phyloP scores from a whole-genome alignment of 1,284 basidiomycete genomes.

The Mycosarcoma mackinlayi region DNA sequence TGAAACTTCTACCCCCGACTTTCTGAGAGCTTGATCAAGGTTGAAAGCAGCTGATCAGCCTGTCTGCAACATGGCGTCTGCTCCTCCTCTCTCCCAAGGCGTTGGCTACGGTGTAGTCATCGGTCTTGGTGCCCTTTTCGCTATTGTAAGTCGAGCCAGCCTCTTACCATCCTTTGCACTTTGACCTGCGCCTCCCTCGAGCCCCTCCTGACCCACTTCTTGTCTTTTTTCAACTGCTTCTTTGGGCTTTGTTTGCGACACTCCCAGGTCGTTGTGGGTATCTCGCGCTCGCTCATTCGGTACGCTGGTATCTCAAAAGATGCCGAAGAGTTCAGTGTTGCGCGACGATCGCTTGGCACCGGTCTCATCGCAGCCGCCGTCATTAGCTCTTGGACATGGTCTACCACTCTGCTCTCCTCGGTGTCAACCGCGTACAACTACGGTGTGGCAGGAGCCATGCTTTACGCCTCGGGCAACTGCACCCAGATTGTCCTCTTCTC shows the following conservation, averaged over 20 bases:
- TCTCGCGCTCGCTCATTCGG: slow-evolving; percentile 48
- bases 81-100: slow-evolving; percentile 60
- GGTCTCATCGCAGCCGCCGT: slow-evolving; percentile 62
- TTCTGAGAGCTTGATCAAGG: no score
- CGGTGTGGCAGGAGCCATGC: slow-evolving; percentile 58
- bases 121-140: slow-evolving; percentile 64
- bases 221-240: no score
- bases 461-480: slow-evolving; percentile 60
- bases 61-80: slow-evolving; percentile 14
- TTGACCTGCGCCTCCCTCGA: no score
- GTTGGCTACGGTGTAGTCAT: slow-evolving; percentile 66
- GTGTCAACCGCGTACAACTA: slow-evolving; percentile 60
- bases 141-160: slow-evolving; percentile 38
- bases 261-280: slow-evolving; percentile 45
- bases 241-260: neutral
- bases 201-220: no score
- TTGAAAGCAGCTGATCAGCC: no score
- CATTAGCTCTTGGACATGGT: slow-evolving; percentile 61
- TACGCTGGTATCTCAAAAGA: slow-evolving; percentile 47
- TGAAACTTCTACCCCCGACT: no score
- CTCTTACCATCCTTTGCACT: neutral
- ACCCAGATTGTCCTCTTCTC: slow-evolving; percentile 60
- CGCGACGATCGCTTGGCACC: slow-evolving; percentile 54
- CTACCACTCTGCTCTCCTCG: slow-evolving; percentile 57
- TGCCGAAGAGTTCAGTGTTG: slow-evolving; percentile 56